Base-by-base conservation (phyloP, 305 asterid genomes). In the Fraxinus paxiana region DNA sequence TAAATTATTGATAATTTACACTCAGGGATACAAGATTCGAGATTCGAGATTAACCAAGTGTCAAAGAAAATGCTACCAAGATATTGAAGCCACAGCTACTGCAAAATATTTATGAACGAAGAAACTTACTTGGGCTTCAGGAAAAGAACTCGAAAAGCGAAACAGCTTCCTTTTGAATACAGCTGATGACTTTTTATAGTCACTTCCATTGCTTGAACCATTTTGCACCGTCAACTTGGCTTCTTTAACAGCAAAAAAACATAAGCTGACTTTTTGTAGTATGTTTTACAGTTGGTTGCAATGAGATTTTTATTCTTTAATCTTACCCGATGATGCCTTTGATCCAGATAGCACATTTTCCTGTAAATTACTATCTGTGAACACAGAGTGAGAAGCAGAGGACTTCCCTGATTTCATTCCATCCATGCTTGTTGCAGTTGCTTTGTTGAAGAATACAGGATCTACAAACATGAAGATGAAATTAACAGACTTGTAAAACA, bases 61-160 rank as follows among this genome's bases (percentile, higher is more conserved):
- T 69, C 3, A 30, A 69, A 28, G 20, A 69, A 37, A 69, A 69
- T 69, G 74, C 37, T 69, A 30, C 38, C 9, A 69, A 69, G 22
- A 12, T 69, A 30, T 13, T 69, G 74, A 69, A 69, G 22, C 74
- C 41, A 30, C 22, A 30, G 74, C 37, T 13, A 69, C 22, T 13
- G 74, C 74, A 30, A 69, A 69, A 26, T 26, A 65, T 4, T 65
- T 22, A 81, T 75, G 54, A 73, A 80, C 33, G 76, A 24, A 76
- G 48, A 74, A 72, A 79, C 90, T 88, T 88, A 94, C 99, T 90
- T 91, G 95, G 81, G 91, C 92, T 82, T 78, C 91, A 65, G 98
- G 98, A 85, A 94, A 96, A 35, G 95, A 90, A 85, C 82, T 81
- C 76, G 97, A 92, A 80, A 96, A 94, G 76, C 91, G 73, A 85